Evolutionary conservation across 2,329 filamentous ascomycete species (phyloP).

Genomic region (Neospermospora avenae): DNA sequence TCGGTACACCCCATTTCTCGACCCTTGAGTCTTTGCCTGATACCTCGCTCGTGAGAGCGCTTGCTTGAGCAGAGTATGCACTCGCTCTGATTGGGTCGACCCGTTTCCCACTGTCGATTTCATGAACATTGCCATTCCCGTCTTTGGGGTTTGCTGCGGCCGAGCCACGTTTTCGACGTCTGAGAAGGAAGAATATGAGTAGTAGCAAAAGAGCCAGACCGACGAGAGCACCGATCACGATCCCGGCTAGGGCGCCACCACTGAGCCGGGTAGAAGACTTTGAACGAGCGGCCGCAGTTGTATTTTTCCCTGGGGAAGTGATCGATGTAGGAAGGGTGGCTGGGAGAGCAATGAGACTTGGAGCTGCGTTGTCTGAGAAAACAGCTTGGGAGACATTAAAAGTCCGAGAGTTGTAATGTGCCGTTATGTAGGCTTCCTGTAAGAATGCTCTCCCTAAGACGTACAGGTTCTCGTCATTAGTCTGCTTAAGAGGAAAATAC

Average conservation of each 20-base stretch:
- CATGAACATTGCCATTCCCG: constrained; percentile 3
- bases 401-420: constrained; percentile 30
- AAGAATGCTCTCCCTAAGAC: constrained; percentile 32
- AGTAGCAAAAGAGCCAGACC: constrained; percentile 11
- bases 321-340: constrained; percentile 12
- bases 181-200: constrained; percentile 18
- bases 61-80: constrained; percentile 21
- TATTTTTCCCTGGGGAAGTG: not conserved
- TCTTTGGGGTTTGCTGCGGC: not conserved
- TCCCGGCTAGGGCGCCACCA: constrained; percentile 23
- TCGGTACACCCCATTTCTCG: constrained; percentile 27
- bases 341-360: constrained; percentile 20
- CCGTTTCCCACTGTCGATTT: constrained; percentile 21
- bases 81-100: constrained; percentile 10
- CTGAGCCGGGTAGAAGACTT: constrained; percentile 4
- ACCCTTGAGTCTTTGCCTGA: constrained; percentile 21
- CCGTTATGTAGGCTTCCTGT: constrained; percentile 32
- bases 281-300: not conserved
- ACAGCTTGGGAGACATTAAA: constrained; percentile 31
- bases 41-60: constrained; percentile 16
- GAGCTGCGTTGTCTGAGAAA: constrained; percentile 17
- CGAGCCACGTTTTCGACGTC: not conserved
- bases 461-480: constrained; percentile 23
- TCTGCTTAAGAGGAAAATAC: constrained; percentile 31
- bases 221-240: constrained; percentile 20